Evolutionary conservation across 495 filamentous ascomycete genomes (phyloP), one percentile per base, ranked within the genome.

Genomic region (Tuber aestivum): DNA sequence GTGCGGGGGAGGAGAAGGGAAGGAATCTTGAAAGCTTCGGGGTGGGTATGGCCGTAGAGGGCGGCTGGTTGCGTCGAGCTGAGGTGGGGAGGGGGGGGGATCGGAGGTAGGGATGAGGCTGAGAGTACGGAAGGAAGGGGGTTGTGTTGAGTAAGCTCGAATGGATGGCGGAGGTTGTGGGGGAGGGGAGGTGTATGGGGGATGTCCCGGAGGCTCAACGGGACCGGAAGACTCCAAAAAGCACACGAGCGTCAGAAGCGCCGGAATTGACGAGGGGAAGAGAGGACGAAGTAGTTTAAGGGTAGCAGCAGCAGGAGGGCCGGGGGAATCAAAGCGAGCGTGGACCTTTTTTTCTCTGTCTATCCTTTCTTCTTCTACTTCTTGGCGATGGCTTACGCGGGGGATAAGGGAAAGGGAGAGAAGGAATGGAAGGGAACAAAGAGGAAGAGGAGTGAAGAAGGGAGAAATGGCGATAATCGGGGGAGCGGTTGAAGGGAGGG

Each of bases 1-100:
- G 81, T 81, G 81, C 78, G 81, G 79, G 81, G 81, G 69, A 83
- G 82, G 48, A 83, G 81, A 27, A 83, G 76, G 70, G 78, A 82
- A 73, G 74, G 71, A 78, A 81, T 81, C 73, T 81, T 81, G 79
- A 76, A 73, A 37, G 79, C 73, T 76, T 75, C n/a, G 77, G 41
- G 78, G 69, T 76, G 40, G 74, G 20, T 72, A 75, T 77, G 73
- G 77, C 74, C 77, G 41, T 56, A 71, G 21, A 69, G 76, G 73
- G 78, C 73, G 77, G 76, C 74, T 50, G 21, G 68, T 75, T 50
- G 56, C 3, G 70, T 78, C 18, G 72, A 75, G 72, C 71, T 48
- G 72, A 65, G 41, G 37, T 70, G 72, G 42, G 72, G 41, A 73
- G 41, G 72, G n/a, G n/a, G n/a, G n/a, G n/a, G 20, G 27, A 72